These are phyloP conservation scores for Porcisia deanei DNA, from an alignment of 208 protist genomes.

Conservation along the genomic window DNA sequence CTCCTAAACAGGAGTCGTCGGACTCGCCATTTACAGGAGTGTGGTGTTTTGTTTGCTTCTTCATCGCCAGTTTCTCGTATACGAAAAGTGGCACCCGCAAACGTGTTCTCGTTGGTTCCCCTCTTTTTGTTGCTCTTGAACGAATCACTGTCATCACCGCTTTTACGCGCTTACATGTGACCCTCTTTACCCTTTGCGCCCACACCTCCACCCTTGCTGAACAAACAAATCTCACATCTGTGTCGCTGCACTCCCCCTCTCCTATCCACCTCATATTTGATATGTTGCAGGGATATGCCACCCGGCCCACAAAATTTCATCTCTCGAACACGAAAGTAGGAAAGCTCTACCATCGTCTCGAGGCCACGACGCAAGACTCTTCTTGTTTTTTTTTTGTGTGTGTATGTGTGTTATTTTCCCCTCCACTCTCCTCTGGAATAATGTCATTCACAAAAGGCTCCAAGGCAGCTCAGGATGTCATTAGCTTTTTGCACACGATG, in stretches of 20 bases:
- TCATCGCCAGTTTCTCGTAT: too few species aligned
- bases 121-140: too few species aligned
- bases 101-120: not conserved
- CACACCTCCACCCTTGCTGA: too few species aligned
- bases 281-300: not conserved
- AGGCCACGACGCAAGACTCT: not conserved
- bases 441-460: conserved; percentile 27
- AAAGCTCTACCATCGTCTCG: not conserved
- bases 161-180: too few species aligned
- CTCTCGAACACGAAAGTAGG: not conserved
- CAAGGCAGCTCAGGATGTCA: conserved; percentile 38
- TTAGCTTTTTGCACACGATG: conserved; percentile 77
- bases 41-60: not conserved
- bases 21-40: not conserved
- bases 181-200: not conserved
- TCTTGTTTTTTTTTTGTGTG: not conserved
- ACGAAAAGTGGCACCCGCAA: too few species aligned
- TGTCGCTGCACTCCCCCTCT: not conserved
- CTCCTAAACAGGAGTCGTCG: not conserved
- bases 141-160: not conserved
- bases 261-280: not conserved
- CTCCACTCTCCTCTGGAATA: not conserved
- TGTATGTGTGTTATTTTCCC: not conserved
- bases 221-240: not conserved
- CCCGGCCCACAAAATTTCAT: not conserved